Evolutionary conservation across 768 basidiomycete species (phyloP), one percentile per base, ranked within the genome.

Genomic region (Vishniacozyma victoriae): DNA sequence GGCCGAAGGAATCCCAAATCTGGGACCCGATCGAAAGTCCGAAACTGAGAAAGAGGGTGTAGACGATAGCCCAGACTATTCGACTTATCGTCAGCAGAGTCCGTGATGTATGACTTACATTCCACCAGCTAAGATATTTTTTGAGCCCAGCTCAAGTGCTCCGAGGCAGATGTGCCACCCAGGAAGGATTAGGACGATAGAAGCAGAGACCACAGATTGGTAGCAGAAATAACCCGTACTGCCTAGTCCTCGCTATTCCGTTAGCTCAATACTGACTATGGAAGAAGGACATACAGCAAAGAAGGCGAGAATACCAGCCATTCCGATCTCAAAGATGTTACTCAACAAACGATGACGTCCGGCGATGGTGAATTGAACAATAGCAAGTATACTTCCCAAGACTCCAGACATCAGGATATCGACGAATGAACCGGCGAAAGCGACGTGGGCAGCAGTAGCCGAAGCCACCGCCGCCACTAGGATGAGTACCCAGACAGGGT

Each of bases 111-210:
- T 33, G 29, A 45, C 56, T 46, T 23, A 57, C 56, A 66, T 66
- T 6, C 59, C 60, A 13, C 64, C 64, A 1, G 60, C 59, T 3
- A 62, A 60, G 31, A 66, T 50, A 36, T 62, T 66, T 15, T 59
- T 51, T 0, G 64, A 66, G 0, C 64, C 64, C 2, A 66, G 51
- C 35, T 66, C 64, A 5, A 66, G 45, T 1, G 64, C 58, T 18
- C 60, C 64, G 15, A 66, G 56, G 40, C 64, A 66, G 33, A 66
- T 62, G 18, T 55, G 48, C 64, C 64, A 66, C 15, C 64, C 64
- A 9, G 64, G 64, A 0, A 66, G 46, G 44, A 66, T 66, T 5
- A 66, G 53, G 15, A 66, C 58, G 49, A 59, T 59, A 3, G 57
- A 43, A 13, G 53, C 61, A 3, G 63, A 65, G 4, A 51, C 63